Conservation (phyloP, 345 rosid species). For the Eucalyptus pauciflora region DNA sequence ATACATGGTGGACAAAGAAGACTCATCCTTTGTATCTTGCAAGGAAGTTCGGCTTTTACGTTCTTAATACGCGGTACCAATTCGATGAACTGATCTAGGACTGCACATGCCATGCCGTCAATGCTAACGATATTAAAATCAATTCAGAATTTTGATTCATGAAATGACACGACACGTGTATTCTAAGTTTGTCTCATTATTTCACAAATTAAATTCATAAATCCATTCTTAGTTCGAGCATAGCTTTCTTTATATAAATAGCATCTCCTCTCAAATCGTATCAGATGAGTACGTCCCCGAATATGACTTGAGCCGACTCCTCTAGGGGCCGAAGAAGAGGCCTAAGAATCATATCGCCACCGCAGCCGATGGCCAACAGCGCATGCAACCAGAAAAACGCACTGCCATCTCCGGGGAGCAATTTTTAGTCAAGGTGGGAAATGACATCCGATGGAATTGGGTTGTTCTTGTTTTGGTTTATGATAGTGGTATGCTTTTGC, state of each 20-base stretch:
- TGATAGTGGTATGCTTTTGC: neutral
- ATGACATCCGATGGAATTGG: neutral
- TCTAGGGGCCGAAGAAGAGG: neutral
- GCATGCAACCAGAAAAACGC: rapidly evolving
- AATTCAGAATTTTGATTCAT: neutral
- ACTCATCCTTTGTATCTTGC: neutral
- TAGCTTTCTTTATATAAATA: rapidly evolving
- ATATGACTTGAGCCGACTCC: neutral
- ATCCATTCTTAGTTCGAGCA: rapidly evolving
- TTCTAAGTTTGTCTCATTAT: rapidly evolving
- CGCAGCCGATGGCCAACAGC: rapidly evolving
- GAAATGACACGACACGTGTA: too few relatives aligned
- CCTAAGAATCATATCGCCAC: rapidly evolving
- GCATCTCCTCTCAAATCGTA: rapidly evolving
- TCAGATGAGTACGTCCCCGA: rapidly evolving
- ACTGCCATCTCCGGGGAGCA: neutral
- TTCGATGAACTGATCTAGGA: neutral
- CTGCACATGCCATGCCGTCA: neutral
- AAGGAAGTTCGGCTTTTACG: neutral
- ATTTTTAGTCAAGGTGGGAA: neutral
- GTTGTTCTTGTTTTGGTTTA: neutral
- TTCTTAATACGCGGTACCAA: neutral
- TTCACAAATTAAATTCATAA: neutral
- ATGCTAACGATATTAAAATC: neutral
- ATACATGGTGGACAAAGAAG: neutral